Percentiles rank a stretch among this genome's conserved stretches.
Conservation (phyloP, 2,329 filamentous ascomycete genomes). For the Metarhizium rileyi region DNA sequence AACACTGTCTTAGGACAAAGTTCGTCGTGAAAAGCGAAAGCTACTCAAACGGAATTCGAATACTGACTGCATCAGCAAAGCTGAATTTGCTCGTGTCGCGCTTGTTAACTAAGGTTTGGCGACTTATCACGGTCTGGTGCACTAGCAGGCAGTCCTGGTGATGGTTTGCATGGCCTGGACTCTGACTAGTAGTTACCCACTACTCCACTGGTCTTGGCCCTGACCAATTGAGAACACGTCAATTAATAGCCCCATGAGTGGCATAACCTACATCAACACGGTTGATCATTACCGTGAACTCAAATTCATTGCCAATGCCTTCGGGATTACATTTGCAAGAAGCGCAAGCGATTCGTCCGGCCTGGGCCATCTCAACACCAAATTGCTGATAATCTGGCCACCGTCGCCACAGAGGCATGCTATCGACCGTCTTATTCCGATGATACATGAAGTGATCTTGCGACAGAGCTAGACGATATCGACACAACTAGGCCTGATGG, state of each 20-base stretch:
- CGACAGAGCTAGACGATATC: background rate
- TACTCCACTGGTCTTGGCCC: background rate
- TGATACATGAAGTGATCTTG: background rate
- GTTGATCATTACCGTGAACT: background rate
- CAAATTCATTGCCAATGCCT: background rate
- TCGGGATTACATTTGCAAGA: background rate
- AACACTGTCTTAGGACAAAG: no score
- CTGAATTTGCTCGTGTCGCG: no score
- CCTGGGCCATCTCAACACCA: background rate
- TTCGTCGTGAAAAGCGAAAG: no score
- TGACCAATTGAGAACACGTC: background rate
- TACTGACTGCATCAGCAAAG: no score
- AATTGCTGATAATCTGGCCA: background rate
- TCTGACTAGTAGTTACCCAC: no score
- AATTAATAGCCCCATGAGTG: background rate
- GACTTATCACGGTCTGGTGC: no score
- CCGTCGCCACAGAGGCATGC: background rate
- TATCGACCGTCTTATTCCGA: background rate
- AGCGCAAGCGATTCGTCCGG: background rate
- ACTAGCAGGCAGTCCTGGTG: no score
- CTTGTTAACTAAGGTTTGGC: no score
- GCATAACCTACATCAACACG: background rate
- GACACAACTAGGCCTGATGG: conserved; percentile 8
- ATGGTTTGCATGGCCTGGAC: no score
- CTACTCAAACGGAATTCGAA: no score